Evolutionary conservation across 2,329 filamentous ascomycete species (phyloP), one percentile per base, ranked within the genome.

Genomic region (Pezicula carpinea): DNA sequence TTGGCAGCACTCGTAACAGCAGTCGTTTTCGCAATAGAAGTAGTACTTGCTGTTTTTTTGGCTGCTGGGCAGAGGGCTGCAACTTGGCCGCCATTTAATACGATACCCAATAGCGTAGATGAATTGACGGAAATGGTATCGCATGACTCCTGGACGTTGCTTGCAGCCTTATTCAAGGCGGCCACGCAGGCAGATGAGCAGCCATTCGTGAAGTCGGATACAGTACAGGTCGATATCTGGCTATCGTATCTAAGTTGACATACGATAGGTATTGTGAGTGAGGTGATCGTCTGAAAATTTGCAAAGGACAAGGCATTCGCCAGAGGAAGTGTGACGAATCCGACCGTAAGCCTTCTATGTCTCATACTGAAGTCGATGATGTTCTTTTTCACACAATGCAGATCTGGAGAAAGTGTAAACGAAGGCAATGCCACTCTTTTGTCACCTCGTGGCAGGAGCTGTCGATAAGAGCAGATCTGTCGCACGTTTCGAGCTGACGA

Each of bases 241-340:
- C 43, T 54, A 34, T 59, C 52, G 50, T 64, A 64, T 39, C 51
- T 47, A 31, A 55, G 36, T 26, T 55, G 52, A 36, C 61, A 64
- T 41, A 34, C 22, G 36, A 53, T 18, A 21, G 60, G 57, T 44
- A 63, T 53, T 8, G 40, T 17, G 23, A 36, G 41, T 7, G 55
- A 50, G 6, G 57, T 53, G 31, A 63, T 57, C 18, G 49, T 46
- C 46, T 64, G 61, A 32, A 64, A 64, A 43, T 62, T 60, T 33
- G 56, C 56, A 11, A 64, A 53, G 15, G 61, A 61, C 18, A 64
- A 47, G 21, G 61, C 60, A 34, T 55, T 53, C 17, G 52, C 48
- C 15, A 46, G n/a, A 17, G 44, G 38, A 6, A 46, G 17, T n/a
- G n/a, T 5, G 11, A 15, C 17, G n/a, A 23, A 8, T 19, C 18